Percentiles rank a stretch among this genome's conserved stretches.
These are phyloP conservation scores for Coemansia sp. DNA, from an alignment of 192 early-diverging fungal genomes.

Conservation along the genomic window DNA sequence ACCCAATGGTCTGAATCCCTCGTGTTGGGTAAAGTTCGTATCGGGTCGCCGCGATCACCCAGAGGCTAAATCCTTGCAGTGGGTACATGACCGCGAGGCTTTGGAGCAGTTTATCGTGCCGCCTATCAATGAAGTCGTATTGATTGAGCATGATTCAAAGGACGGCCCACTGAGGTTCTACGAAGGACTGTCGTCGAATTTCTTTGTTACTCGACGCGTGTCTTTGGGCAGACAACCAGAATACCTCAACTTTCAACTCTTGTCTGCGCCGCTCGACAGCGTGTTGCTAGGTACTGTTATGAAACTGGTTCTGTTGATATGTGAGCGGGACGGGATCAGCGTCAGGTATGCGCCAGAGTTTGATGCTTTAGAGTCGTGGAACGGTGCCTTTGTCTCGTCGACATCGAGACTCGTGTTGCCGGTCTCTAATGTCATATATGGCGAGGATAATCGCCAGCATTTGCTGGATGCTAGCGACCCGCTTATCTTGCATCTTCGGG, in stretches of 20 bases:
- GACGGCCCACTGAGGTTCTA: constrained; percentile 20
- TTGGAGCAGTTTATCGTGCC: constrained; percentile 36
- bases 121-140: constrained; percentile 43
- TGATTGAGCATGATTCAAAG: constrained; percentile 21
- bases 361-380: constrained; percentile 27
- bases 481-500: constrained; percentile 34
- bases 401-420: constrained; percentile 52
- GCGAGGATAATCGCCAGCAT: constrained; percentile 6
- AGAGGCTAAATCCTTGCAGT: constrained; percentile 44
- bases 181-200: constrained; percentile 54
- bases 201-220: constrained; percentile 34
- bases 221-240: not conserved
- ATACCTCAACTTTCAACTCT: constrained; percentile 28
- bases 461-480: constrained; percentile 23
- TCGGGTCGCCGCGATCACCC: constrained; percentile 33
- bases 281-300: constrained; percentile 53
- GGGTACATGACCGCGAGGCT: constrained; percentile 49
- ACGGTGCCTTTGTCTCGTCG: constrained; percentile 50
- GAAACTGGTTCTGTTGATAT: constrained; percentile 47
- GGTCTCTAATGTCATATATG: constrained; percentile 20
- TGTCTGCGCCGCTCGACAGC: constrained; percentile 37
- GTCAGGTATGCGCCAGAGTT: constrained; percentile 30
- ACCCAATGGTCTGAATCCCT: not conserved
- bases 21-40: constrained; percentile 36
- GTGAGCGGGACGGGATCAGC: constrained; percentile 31